Percentiles rank a stretch among this genome's conserved stretches.
Evolutionary conservation across 2,329 filamentous ascomycete genomes (phyloP).

Genomic region (Aspergillus ruber): DNA sequence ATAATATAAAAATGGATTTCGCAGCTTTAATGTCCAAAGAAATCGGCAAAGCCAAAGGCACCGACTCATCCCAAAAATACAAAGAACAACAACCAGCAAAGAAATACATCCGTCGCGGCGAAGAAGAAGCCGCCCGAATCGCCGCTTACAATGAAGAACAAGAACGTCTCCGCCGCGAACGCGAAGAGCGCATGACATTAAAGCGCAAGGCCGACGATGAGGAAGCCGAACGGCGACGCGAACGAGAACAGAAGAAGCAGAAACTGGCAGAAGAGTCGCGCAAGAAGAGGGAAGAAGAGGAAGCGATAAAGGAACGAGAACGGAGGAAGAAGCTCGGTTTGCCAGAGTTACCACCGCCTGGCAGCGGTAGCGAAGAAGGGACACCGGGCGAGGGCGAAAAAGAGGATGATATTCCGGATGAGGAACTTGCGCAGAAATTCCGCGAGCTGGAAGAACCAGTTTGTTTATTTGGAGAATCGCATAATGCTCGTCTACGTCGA

Average conservation of each 20-base stretch:
- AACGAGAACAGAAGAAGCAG: conserved; percentile 74
- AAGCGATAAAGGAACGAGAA: conserved; percentile 64
- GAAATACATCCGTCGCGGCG: conserved; percentile 80
- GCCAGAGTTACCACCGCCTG: conserved; percentile 57
- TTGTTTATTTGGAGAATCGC: conserved; percentile 73
- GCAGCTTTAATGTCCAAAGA: conserved; percentile 87
- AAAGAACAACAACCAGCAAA: conserved; percentile 36
- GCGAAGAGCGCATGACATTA: conserved; percentile 60
- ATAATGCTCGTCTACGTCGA: conserved; percentile 61
- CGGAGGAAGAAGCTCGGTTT: conserved; percentile 72
- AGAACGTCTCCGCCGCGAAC: conserved; percentile 63
- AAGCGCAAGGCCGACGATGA: conserved; percentile 92
- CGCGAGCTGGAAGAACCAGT: conserved; percentile 67
- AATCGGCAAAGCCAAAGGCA: conserved; percentile 71
- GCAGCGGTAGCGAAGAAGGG: conserved; percentile 17
- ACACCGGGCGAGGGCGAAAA: conserved; percentile 15
- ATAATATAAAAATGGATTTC: conserved; percentile 72
- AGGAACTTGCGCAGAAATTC: conserved; percentile 62
- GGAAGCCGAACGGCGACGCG: conserved; percentile 60
- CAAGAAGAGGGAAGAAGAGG: conserved; percentile 62
- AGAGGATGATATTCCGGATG: conserved; percentile 58
- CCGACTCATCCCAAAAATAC: conserved; percentile 16
- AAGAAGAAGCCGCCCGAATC: conserved; percentile 75
- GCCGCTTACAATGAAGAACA: conserved; percentile 79
- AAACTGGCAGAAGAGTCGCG: conserved; percentile 75